phyloP scores from a whole-genome alignment of 352 stramenopile species.

The Pythium apleroticum region DNA sequence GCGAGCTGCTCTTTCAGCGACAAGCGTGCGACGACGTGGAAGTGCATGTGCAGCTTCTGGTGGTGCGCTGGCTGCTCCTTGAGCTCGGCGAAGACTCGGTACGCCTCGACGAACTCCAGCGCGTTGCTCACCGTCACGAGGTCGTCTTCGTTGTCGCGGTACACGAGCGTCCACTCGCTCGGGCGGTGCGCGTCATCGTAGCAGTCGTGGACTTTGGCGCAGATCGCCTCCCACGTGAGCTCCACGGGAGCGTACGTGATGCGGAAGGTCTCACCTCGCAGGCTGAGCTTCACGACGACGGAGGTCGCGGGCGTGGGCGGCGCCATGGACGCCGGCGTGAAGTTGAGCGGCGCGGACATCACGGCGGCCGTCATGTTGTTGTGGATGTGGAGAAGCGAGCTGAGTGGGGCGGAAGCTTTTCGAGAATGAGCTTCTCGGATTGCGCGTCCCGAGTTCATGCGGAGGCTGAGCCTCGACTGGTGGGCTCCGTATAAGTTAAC shows the following conservation, averaged over 20 bases:
- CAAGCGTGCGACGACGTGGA: conserved; percentile 50
- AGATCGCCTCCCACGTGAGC: conserved; percentile 47
- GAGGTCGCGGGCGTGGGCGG: neutral
- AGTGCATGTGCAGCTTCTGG: conserved; percentile 39
- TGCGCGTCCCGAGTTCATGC: neutral
- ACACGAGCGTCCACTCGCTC: conserved; percentile 51
- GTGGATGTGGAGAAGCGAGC: neutral
- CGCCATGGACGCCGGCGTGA: neutral
- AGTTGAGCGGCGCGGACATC: neutral
- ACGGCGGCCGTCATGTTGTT: conserved; percentile 10
- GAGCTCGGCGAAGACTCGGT: conserved; percentile 44
- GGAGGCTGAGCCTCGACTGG: too few species aligned
- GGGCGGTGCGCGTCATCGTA: conserved; percentile 36
- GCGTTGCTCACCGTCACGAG: conserved; percentile 55
- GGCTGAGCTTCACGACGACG: conserved; percentile 58
- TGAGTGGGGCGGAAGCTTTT: conserved; percentile 3
- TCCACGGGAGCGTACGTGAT: conserved; percentile 33
- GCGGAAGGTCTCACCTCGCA: conserved; percentile 48
- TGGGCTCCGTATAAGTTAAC: conserved; percentile 9
- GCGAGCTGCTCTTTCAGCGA: conserved; percentile 50
- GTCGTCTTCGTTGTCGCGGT: conserved; percentile 72
- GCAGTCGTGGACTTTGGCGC: conserved; percentile 36
- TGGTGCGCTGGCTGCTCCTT: conserved; percentile 21
- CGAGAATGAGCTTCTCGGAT: conserved; percentile 15
- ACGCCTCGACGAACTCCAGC: conserved; percentile 57